Evolutionary conservation across 2,329 filamentous ascomycete species (phyloP), one percentile per base, ranked within the genome.

Genomic region (Microascus cirrosus): DNA sequence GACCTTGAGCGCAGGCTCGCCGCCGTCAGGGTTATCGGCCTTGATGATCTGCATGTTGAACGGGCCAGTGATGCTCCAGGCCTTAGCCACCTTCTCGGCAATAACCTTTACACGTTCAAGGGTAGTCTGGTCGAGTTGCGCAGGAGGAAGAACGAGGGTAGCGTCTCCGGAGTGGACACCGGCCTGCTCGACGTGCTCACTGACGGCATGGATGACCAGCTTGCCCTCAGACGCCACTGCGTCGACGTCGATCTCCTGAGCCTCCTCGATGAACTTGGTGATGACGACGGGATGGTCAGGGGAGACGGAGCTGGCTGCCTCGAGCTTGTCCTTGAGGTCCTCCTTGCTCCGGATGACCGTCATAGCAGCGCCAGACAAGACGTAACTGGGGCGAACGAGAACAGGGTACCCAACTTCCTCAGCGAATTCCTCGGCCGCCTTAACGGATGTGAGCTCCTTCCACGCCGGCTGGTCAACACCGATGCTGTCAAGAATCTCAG

Each of bases 11-110:
- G 82, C 79, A 36, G 89, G 83, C 68, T 87, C 82, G 58, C 86
- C 86, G 59, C 88, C 88, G 60, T 89, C 85, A 35, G 87, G 83
- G 67, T 87, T 78, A 13, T 89, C 80, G 39, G 89, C 90, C 78
- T 95, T 95, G 82, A 99, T 97, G 74, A 99, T 95, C 71, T 99
- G 94, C 93, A 99, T 97, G 82, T 99, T 99, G 84, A 97, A 99
- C 60, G 94, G 94, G 58, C 94, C 94, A 22, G 91, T 97, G 72
- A 97, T 97, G 68, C 82, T 91, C 90, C 93, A 96, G 54, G 94
- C 94, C 75, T 94, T 89, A 63, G 94, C 94, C 56, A 99, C 92
- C 82, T 96, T 97, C 73, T 92, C 75, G 18, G 94, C 93, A 65
- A 99, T 97, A 65, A 90, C 90, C 84, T 96, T 97, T 68, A 96